Percentiles rank a stretch among this genome's conserved stretches.
These are phyloP conservation scores for Castanea mollissima DNA, from an alignment of 306 rosid species.

Conservation along the genomic window DNA sequence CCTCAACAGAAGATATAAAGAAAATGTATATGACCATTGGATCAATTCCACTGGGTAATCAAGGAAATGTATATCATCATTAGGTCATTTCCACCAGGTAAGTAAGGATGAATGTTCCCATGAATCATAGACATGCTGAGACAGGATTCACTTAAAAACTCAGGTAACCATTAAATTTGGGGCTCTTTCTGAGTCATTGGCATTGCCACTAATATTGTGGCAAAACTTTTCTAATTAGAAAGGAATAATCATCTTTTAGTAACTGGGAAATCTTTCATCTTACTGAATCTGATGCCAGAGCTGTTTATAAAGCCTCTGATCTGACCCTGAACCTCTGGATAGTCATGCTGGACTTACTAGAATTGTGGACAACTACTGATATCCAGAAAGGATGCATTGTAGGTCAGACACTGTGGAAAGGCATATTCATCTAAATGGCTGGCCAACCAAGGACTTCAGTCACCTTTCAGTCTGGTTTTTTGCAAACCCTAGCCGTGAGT, in stretches of 20 bases:
- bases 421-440: slow-evolving; percentile 22
- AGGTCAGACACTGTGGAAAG: slow-evolving; percentile 22
- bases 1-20: not conserved
- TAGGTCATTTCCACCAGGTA: not conserved
- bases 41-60: not conserved
- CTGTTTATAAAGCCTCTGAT: slow-evolving; percentile 18
- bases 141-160: not conserved
- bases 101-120: not conserved
- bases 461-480: slow-evolving; percentile 27
- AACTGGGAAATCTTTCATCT: not conserved
- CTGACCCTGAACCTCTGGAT: slow-evolving; percentile 24
- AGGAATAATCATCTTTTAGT: slow-evolving; percentile 10
- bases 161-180: not conserved
- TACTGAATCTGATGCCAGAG: not conserved
- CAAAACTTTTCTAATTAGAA: slow-evolving; percentile 1
- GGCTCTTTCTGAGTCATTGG: not conserved
- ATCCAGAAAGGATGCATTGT: slow-evolving; percentile 7
- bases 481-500: slow-evolving; percentile 30
- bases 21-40: not conserved
- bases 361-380: not conserved
- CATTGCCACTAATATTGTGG: not conserved
- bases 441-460: slow-evolving; percentile 18
- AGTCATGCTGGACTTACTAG: slow-evolving; percentile 1
- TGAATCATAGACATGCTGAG: not conserved
- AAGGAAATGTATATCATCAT: not conserved